Base-by-base conservation (phyloP, 345 rosid genomes). In the Heritiera littoralis region DNA sequence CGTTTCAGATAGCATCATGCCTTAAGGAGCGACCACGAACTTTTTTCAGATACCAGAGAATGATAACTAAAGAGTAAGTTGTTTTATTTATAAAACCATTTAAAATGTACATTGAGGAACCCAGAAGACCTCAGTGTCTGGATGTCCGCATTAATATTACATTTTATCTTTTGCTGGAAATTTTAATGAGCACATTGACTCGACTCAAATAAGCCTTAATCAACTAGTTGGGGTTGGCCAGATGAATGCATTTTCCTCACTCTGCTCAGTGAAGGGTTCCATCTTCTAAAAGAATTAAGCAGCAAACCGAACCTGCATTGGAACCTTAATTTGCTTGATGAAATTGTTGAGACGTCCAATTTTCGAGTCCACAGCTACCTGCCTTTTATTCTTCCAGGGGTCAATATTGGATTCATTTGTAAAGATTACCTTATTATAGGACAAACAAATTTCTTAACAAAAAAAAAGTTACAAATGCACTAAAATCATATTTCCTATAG, bases 371-470 rank as follows among this genome's bases (percentile, higher is more conserved):
- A 95, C 92, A 35, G 99, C 99, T 72, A 81, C 89, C 82, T 95
- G 98, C 78, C 99, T 90, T 85, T 92, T 94, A 58, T 95, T 93
- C 83, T 91, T 94, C 99, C 99, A 92, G 80, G 97, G 95, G 51
- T 95, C 98, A 79, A 95, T 95, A 88, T 94, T 95, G 76, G 98
- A 91, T 81, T 95, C 99, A 83, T 95, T 95, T 18, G 97, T 89
- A 88, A 95, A 95, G 86, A 95, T 92, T 78, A 95, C 98, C 98
- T 95, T 76, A 61, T 54, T 48, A 81, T 67, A 40, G 4, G 14
- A 73, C 11, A 78, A 70, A 72, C 28, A 76, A 58, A 43, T 11
- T 45, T 66, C 49, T 12, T 49, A 66, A 35, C 48, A 35, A 52
- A 74, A 45, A 32, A 35, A 0, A 23, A 23, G n/a, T 23, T 23